A percentile compares a stretch with the other conserved stretches of the same genome.
These are phyloP conservation scores for Chaetomiaceae sp. DNA, from an alignment of 2,329 filamentous ascomycete species.

Conservation along the genomic window DNA sequence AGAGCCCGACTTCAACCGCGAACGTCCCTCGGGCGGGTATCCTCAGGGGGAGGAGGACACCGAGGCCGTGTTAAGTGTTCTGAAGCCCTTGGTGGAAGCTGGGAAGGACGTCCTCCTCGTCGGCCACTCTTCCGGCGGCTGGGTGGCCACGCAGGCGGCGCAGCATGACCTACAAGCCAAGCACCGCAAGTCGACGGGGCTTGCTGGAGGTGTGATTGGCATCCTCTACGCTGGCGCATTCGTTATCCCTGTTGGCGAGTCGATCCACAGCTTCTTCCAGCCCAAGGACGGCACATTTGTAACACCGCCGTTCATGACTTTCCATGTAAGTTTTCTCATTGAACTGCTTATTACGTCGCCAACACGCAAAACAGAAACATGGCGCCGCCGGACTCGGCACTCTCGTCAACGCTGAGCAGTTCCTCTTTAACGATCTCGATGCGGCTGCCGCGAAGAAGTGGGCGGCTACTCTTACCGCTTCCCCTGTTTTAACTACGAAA, in stretches of 20 bases:
- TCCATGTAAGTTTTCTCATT: not conserved
- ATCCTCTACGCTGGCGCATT: slow-evolving; percentile 3
- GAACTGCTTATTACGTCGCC: too few relatives aligned
- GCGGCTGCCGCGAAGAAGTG: not conserved
- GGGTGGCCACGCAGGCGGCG: slow-evolving; percentile 6
- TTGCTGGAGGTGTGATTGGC: slow-evolving; percentile 3
- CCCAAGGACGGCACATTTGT: not conserved
- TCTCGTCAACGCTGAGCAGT: not conserved
- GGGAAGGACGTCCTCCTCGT: slow-evolving; percentile 6
- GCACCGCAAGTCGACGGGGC: not conserved
- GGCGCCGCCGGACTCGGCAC: slow-evolving; percentile 1
- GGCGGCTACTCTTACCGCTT: slow-evolving; percentile 4
- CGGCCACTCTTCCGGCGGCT: slow-evolving; percentile 9
- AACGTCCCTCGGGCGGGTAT: not conserved
- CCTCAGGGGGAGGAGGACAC: slow-evolving; percentile 5
- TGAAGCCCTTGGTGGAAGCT: not conserved
- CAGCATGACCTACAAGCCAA: slow-evolving; percentile 1
- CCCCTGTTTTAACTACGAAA: slow-evolving; percentile 3
- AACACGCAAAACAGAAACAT: slow-evolving; percentile 1
- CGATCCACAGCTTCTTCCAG: slow-evolving; percentile 3
- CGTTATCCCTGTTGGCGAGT: slow-evolving; percentile 3
- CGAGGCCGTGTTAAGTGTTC: not conserved
- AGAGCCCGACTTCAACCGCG: not conserved
- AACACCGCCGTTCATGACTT: slow-evolving; percentile 6
- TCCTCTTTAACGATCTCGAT: slow-evolving; percentile 10